Percentiles rank a stretch among this genome's conserved stretches.
Evolutionary conservation across 164 flowering plant species (phyloP).

Genomic region (Vitis labrusca): DNA sequence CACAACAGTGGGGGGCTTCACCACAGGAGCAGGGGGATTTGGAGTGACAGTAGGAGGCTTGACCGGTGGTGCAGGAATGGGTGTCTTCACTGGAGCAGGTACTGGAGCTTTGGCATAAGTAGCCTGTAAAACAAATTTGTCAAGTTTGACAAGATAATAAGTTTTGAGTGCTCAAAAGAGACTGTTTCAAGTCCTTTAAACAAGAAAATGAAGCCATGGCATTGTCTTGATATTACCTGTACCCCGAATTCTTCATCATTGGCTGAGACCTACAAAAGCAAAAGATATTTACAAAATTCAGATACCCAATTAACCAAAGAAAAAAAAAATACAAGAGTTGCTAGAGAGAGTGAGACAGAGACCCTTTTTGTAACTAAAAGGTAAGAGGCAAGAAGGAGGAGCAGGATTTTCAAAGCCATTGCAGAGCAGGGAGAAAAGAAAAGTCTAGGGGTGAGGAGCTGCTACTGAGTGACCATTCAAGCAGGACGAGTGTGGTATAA

Average conservation of each 20-base stretch:
- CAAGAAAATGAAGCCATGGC: not conserved
- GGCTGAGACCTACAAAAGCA: conserved; percentile 4
- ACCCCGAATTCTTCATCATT: conserved; percentile 3
- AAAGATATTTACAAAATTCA: not conserved
- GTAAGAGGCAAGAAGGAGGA: conserved; percentile 30
- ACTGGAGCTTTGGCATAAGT: conserved; percentile 6
- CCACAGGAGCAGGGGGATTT: conserved; percentile 2
- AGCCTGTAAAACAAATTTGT: conserved; percentile 10
- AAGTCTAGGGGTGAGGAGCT: not conserved
- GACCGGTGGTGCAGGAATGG: conserved; percentile 11
- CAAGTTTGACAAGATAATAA: not conserved
- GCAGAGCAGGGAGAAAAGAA: not conserved
- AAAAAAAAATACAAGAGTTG: not conserved
- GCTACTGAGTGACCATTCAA: not conserved
- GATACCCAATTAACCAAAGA: not conserved
- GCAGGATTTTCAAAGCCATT: conserved; percentile 34
- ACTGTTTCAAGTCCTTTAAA: not conserved
- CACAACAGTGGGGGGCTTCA: conserved; percentile 4
- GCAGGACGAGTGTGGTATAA: not conserved
- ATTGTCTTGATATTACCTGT: conserved; percentile 10
- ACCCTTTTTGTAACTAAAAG: conserved; percentile 28
- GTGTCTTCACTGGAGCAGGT: conserved; percentile 7
- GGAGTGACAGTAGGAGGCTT: conserved; percentile 3
- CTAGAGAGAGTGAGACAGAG: conserved; percentile 7
- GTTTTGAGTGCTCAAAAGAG: not conserved